A percentile compares a stretch with the other conserved stretches of the same genome.
Evolutionary conservation across 768 basidiomycete species (phyloP).

Genomic region (Amanita phalloides): DNA sequence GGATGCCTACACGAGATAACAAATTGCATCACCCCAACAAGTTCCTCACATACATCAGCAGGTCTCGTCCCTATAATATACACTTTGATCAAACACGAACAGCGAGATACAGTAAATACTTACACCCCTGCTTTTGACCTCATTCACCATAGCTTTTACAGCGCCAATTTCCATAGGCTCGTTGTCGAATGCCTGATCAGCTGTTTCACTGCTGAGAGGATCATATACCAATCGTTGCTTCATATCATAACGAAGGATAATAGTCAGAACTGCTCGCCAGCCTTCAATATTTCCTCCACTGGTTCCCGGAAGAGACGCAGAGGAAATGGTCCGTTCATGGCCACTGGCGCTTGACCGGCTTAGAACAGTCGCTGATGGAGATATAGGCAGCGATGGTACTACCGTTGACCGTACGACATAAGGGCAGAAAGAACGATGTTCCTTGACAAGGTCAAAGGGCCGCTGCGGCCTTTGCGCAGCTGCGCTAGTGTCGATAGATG

Average conservation of each 20-base stretch:
- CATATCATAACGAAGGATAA: constrained; percentile 57
- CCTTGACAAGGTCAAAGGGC: constrained; percentile 65
- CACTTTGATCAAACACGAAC: constrained; percentile 1
- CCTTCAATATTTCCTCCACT: constrained; percentile 43
- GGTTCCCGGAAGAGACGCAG: constrained; percentile 20
- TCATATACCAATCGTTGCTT: constrained; percentile 36
- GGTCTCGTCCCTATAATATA: constrained; percentile 46
- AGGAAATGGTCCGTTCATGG: constrained; percentile 15
- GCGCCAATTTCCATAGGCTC: constrained; percentile 31
- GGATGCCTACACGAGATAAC: constrained; percentile 23
- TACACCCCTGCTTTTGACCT: constrained; percentile 69
- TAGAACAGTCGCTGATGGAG: constrained; percentile 7
- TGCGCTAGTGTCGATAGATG: constrained; percentile 10
- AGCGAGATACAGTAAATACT: constrained; percentile 16
- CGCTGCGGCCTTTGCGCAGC: constrained; percentile 24
- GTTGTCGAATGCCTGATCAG: constrained; percentile 8
- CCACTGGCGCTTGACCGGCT: constrained; percentile 10
- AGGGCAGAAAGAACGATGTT: constrained; percentile 83
- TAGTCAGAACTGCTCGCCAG: constrained; percentile 69
- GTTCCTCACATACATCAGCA: constrained; percentile 63
- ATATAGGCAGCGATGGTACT: constrained; percentile 41
- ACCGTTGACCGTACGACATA: constrained; percentile 64
- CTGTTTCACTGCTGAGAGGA: constrained; percentile 9
- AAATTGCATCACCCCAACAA: constrained; percentile 38
- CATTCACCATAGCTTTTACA: constrained; percentile 68